Evolutionary conservation across 2,329 filamentous ascomycete genomes (phyloP).

Genomic region (Alternaria triticina): DNA sequence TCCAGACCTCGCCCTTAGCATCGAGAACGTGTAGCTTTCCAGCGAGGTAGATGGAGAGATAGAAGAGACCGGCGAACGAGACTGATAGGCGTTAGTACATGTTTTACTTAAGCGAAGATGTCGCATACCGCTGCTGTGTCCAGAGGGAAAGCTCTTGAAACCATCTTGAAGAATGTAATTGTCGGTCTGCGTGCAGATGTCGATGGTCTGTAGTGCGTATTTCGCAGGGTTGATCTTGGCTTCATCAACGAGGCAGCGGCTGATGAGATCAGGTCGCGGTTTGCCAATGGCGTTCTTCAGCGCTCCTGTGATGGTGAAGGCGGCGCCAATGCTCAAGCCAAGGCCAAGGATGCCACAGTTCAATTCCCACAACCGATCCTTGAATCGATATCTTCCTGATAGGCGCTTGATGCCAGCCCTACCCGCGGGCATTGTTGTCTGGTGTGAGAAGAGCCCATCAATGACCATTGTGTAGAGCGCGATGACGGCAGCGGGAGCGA

Average conservation of each 20-base stretch:
- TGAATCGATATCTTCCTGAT: conserved; percentile 58
- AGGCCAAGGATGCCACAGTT: conserved; percentile 67
- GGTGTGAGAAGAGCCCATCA: conserved; percentile 65
- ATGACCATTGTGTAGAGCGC: conserved; percentile 63
- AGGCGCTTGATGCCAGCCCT: conserved; percentile 42
- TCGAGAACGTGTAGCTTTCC: conserved; percentile 66
- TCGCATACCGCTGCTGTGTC: conserved; percentile 60
- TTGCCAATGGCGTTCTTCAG: conserved; percentile 67
- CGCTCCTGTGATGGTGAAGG: conserved; percentile 63
- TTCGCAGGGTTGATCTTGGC: conserved; percentile 7
- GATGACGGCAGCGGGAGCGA: conserved; percentile 60
- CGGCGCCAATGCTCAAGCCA: conserved; percentile 59
- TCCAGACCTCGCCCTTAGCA: conserved; percentile 67
- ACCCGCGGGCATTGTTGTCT: conserved; percentile 37
- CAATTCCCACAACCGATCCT: conserved; percentile 66
- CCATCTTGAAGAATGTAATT: conserved; percentile 62
- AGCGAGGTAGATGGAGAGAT: conserved; percentile 65
- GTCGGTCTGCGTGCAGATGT: conserved; percentile 60
- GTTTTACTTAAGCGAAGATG: not conserved
- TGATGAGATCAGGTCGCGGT: conserved; percentile 65
- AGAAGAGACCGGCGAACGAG: conserved; percentile 65
- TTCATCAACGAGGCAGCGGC: conserved; percentile 44
- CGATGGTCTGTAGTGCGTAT: conserved; percentile 29
- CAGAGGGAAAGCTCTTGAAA: conserved; percentile 65
- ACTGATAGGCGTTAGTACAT: conserved; percentile 47